Conservation (phyloP, 495 filamentous ascomycete genomes). For the Aspergillus ellipticus region DNA sequence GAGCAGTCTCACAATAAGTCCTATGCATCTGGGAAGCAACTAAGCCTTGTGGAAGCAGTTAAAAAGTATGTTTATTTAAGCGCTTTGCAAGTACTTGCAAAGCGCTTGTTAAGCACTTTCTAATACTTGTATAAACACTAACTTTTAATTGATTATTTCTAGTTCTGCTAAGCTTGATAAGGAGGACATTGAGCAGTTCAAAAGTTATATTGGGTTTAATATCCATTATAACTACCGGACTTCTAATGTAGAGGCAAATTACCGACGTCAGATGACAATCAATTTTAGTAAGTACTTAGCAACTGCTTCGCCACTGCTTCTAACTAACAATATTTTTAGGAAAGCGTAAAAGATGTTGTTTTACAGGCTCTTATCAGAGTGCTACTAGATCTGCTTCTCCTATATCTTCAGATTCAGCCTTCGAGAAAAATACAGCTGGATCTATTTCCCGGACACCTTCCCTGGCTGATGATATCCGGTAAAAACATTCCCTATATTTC, state of each 20-base stretch:
- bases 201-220: neutral
- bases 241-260: conserved; percentile 7
- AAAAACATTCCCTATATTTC: neutral
- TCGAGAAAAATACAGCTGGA: no score
- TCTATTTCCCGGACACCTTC: no score
- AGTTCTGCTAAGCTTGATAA: conserved; percentile 12
- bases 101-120: neutral
- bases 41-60: conserved; percentile 9
- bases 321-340: no score
- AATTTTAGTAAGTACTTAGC: no score
- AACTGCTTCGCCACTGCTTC: no score
- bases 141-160: neutral
- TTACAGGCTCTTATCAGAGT: no score
- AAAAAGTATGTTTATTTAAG: conserved; percentile 13
- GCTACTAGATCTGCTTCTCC: no score
- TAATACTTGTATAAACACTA: no score
- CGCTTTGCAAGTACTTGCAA: neutral
- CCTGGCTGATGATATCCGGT: no score
- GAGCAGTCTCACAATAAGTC: conserved; percentile 12
- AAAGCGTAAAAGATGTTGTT: no score
- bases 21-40: conserved; percentile 8
- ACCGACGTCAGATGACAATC: no score
- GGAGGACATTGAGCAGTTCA: conserved; percentile 3
- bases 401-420: no score
- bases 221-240: conserved; percentile 6